These are phyloP conservation scores for Cercospora canescens DNA, from an alignment of 2,329 filamentous ascomycete species.

Conservation along the genomic window DNA sequence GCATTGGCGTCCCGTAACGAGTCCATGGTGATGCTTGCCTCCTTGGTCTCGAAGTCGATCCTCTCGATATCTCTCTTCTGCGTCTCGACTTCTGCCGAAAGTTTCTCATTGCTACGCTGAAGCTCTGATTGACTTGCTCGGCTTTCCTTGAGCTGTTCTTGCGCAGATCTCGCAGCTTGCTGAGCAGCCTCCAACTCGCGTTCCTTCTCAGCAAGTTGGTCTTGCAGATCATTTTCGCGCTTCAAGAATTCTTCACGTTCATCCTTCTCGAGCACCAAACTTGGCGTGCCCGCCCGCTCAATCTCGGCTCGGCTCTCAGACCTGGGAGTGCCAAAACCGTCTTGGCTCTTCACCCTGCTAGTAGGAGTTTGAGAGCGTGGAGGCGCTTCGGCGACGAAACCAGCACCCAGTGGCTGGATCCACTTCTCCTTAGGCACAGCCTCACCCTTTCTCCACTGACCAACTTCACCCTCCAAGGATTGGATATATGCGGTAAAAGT, in stretches of 20 bases:
- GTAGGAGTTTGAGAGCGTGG: slow-evolving; percentile 62
- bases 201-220: slow-evolving; percentile 93
- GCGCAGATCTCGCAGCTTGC: slow-evolving; percentile 76
- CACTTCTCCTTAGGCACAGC: slow-evolving; percentile 85
- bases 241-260: slow-evolving; percentile 94
- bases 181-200: slow-evolving; percentile 76
- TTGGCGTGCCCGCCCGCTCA: slow-evolving; percentile 84
- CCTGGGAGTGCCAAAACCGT: slow-evolving; percentile 52
- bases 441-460: slow-evolving; percentile 85
- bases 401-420: slow-evolving; percentile 65
- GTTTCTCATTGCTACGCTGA: slow-evolving; percentile 85
- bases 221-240: slow-evolving; percentile 94
- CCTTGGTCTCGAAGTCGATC: slow-evolving; percentile 92
- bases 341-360: slow-evolving; percentile 48
- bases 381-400: slow-evolving; percentile 46
- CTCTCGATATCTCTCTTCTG: slow-evolving; percentile 97
- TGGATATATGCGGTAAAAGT: slow-evolving; percentile 86
- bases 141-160: slow-evolving; percentile 80
- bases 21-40: slow-evolving; percentile 97
- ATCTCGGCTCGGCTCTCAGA: slow-evolving; percentile 66
- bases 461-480: slow-evolving; percentile 80
- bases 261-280: slow-evolving; percentile 87
- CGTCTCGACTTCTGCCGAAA: slow-evolving; percentile 84
- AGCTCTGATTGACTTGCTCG: slow-evolving; percentile 83
- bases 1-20: slow-evolving; percentile 92